Evolutionary conservation across 129 eudicot genomes (phyloP).

Genomic region (Flaveria bidentis): DNA sequence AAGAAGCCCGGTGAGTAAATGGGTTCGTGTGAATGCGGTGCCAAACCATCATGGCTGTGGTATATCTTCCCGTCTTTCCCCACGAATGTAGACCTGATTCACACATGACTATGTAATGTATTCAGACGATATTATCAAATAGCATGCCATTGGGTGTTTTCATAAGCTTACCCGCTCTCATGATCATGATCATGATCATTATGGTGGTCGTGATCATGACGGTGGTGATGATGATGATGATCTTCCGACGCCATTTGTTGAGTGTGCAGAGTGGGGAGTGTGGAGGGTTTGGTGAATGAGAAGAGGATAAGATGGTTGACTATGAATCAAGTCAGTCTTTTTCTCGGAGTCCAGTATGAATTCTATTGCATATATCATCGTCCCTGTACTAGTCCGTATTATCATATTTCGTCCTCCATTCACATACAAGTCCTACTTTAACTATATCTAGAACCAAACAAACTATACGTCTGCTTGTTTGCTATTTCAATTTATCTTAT

Average conservation of each 20-base stretch:
- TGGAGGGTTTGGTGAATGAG: neutral
- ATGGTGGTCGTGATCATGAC: constrained; percentile 39
- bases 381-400: too few species aligned
- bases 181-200: constrained; percentile 54
- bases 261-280: neutral
- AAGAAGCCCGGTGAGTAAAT: constrained; percentile 93
- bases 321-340: too few species aligned
- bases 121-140: neutral
- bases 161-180: constrained; percentile 45
- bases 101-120: neutral
- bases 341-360: too few species aligned
- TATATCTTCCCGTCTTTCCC: constrained; percentile 91
- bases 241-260: constrained; percentile 61
- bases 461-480: too few species aligned
- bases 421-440: too few species aligned
- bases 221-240: constrained; percentile 35
- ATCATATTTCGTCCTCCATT: too few species aligned
- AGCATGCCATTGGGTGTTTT: neutral
- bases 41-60: constrained; percentile 97
- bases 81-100: constrained; percentile 55
- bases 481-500: too few species aligned
- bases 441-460: too few species aligned
- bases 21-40: constrained; percentile 95
- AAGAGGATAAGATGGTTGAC: neutral
- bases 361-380: too few species aligned